Base-by-base conservation (phyloP, 1,284 basidiomycete genomes). In the Psilocybe mexicana region DNA sequence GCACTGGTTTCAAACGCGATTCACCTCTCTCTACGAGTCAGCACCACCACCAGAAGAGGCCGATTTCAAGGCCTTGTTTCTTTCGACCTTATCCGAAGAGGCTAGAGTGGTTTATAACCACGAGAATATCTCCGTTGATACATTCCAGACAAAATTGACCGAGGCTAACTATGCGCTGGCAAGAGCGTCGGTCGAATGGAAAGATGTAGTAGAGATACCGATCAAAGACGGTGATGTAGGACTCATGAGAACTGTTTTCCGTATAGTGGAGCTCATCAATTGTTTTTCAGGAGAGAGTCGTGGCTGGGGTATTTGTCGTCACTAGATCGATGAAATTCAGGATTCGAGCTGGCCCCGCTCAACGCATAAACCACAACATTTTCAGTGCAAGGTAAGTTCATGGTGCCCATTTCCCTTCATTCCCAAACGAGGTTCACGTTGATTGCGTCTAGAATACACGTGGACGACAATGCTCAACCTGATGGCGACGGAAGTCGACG, bases 321-420 rank as follows among this genome's bases (percentile, higher is more conserved):
- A 79, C 75, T 23, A 75, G 78, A 14, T 72, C 71, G 0, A 60
- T 80, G 57, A 76, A 75, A 54, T 76, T 79, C 54, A 71, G 74
- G n/a, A 74, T 83, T 35, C 75, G 80, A 23, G 81, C 65, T 2
- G 65, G 64, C 1, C 75, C 74, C 18, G 79, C 76, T 4, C 75
- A 80, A 58, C 72, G 64, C 14, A 62, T 65, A 11, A 74, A 70
- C 35, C 65, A 71, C 43, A 66, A 79, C 46, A 61, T 69, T 11
- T 79, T 82, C 54, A 80, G 75, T 52, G 78, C 78, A 12, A 77
- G 67, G 81, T 81, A 48, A 44, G 73, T 5, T n/a, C 4, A 5
- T n/a, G 10, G 63, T 23, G 10, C 11, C 25, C 3, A 11, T 47
- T 8, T 25, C 18, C n/a, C 0, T 36, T 2, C 1, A 35, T 52